A percentile compares a stretch with the other conserved stretches of the same genome.
phyloP scores from a whole-genome alignment of 139 green algal species.

The Astrephomene gubernaculifera region DNA sequence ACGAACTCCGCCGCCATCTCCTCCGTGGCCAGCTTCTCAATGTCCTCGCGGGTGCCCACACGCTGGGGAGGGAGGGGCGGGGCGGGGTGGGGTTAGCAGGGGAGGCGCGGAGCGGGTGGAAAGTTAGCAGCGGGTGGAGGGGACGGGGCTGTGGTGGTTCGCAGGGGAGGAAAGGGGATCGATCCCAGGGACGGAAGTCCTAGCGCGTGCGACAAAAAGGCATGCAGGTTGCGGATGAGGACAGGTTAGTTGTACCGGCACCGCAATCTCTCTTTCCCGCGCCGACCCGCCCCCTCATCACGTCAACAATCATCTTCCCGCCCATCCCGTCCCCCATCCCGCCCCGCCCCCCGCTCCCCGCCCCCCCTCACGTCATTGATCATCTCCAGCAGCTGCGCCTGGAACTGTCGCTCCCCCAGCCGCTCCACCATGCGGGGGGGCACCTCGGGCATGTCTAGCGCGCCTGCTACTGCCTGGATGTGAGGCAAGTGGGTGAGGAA shows the following conservation, averaged over 20 bases:
- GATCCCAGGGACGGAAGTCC: no score
- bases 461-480: slow-evolving; percentile 33
- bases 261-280: no score
- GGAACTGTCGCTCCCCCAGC: slow-evolving; percentile 51
- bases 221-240: no score
- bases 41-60: slow-evolving; percentile 42
- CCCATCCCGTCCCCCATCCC: no score
- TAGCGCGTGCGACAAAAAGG: no score
- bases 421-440: slow-evolving; percentile 40
- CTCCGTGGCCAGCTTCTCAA: slow-evolving; percentile 56
- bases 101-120: not conserved
- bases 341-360: no score
- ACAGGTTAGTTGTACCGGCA: no score
- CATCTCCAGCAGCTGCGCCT: slow-evolving; percentile 47
- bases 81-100: not conserved
- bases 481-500: not conserved
- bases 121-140: no score
- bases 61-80: slow-evolving; percentile 2
- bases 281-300: no score
- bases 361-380: slow-evolving; percentile 45
- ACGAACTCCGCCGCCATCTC: slow-evolving; percentile 56
- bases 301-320: no score
- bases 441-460: slow-evolving; percentile 39
- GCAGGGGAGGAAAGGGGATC: no score
- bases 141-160: no score